Evolutionary conservation across 257 asterid genomes (phyloP).

Genomic region (Nicotiana sylvestris): DNA sequence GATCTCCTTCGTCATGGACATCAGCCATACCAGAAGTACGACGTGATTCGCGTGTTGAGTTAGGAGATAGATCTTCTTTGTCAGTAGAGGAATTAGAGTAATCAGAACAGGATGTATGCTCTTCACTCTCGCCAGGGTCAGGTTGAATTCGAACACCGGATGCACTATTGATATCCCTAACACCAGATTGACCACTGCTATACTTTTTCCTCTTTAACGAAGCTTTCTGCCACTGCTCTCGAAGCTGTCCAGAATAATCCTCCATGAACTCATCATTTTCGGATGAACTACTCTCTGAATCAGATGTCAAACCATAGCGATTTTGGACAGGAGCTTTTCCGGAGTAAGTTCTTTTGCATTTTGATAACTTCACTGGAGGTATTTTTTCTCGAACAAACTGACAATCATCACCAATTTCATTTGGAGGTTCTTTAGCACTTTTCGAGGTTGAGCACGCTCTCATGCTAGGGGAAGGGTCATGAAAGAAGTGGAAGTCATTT

Average conservation of each 20-base stretch:
- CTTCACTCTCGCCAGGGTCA: slow-evolving; percentile 16
- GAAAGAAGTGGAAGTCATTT: slow-evolving; percentile 16
- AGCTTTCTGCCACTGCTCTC: slow-evolving; percentile 83
- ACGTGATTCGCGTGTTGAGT: slow-evolving; percentile 16
- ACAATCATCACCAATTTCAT: slow-evolving; percentile 33
- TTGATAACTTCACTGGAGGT: slow-evolving; percentile 72
- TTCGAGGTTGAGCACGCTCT: slow-evolving; percentile 22
- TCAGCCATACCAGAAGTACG: slow-evolving; percentile 11
- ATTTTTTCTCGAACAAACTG: slow-evolving; percentile 42
- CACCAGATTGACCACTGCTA: slow-evolving; percentile 30
- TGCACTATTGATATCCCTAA: slow-evolving; percentile 22
- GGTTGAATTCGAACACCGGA: slow-evolving; percentile 24
- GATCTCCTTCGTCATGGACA: slow-evolving; percentile 11
- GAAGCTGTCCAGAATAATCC: slow-evolving; percentile 59
- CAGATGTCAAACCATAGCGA: slow-evolving; percentile 44
- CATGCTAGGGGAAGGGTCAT: slow-evolving; percentile 44
- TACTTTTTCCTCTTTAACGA: slow-evolving; percentile 47
- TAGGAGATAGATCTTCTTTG: slow-evolving; percentile 23
- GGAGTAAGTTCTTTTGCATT: slow-evolving; percentile 88
- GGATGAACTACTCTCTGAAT: slow-evolving; percentile 43
- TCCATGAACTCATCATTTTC: slow-evolving; percentile 62
- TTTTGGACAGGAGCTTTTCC: slow-evolving; percentile 46
- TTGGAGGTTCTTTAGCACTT: slow-evolving; percentile 21
- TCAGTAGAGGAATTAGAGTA: slow-evolving; percentile 17
- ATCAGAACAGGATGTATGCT: slow-evolving; percentile 21